Evolutionary conservation across 2,329 filamentous ascomycete species (phyloP), one percentile per base, ranked within the genome.

Genomic region (Pseudopyrenochaeta lycopersici): DNA sequence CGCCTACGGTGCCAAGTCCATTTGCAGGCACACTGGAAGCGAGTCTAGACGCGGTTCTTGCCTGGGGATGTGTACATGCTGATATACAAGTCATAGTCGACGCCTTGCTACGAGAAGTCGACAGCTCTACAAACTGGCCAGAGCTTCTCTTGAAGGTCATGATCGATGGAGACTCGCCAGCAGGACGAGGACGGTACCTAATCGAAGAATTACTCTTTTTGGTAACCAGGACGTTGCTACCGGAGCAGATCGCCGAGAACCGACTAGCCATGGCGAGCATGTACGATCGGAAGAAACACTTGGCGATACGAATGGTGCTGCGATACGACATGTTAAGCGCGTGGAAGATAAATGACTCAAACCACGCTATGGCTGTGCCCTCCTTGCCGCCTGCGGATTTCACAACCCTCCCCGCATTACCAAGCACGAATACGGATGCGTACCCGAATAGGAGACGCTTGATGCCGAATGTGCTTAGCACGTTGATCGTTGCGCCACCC

Each of bases 241-340:
- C 70, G 0, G 62, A 71, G 43, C 66, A 68, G 20, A 67, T 73
- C 1, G 49, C 53, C 0, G 57, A 69, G 31, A 72, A 69, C 21
- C 43, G 70, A n/a, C 36, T 3, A 0, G 17, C 58, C 0, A 63
- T 72, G 54, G 51, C n/a, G 0, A 12, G 54, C 1, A 27, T 71
- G 38, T 71, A 71, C n/a, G 46, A 58, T 3, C 30, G 29, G 1
- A 63, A 53, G 52, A 66, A 66, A n/a, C 56, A 63, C 1, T 48
- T 63, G 0, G 59, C 62, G 0, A 61, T 64, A 2, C 38, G 62
- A 3, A 3, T 70, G 6, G 33, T 62, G 15, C 51, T 72, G 46
- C 46, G 70, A 9, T 73, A 73, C 18, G 68, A 73, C 39, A 71
- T 70, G 66, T 17, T 68, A 21, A 23, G 60, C 1, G 62, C 60